phyloP scores from a whole-genome alignment of 768 basidiomycete genomes.

The Paxillus rubicundulus region DNA sequence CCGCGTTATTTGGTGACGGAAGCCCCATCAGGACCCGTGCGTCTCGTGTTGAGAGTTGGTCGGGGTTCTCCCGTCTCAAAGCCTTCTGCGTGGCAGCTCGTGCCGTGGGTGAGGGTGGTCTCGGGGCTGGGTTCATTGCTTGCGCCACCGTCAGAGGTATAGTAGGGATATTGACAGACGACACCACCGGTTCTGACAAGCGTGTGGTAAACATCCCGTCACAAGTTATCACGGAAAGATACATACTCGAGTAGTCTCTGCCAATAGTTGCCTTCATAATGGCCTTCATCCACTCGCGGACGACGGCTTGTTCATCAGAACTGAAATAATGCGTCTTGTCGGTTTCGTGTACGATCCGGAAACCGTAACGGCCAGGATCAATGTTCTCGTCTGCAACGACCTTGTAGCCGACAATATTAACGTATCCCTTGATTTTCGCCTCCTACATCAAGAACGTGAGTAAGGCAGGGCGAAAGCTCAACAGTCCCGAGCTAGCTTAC shows the following conservation, averaged over 20 bases:
- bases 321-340: conserved; percentile 91
- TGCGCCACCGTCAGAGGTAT: conserved; percentile 94
- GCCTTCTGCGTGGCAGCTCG: conserved; percentile 88
- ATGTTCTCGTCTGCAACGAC: conserved; percentile 91
- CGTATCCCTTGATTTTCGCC: conserved; percentile 93
- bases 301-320: conserved; percentile 76
- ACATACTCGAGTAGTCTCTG: conserved; percentile 86
- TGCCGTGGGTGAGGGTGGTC: conserved; percentile 89
- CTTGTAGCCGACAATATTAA: conserved; percentile 88
- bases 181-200: conserved; percentile 80
- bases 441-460: conserved; percentile 49
- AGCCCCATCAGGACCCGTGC: conserved; percentile 74
- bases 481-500: conserved; percentile 6
- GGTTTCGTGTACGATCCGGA: conserved; percentile 86
- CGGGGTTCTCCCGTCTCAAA: conserved; percentile 78
- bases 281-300: conserved; percentile 99
- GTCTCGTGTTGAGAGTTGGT: conserved; percentile 76
- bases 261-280: conserved; percentile 98
- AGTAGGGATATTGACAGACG: conserved; percentile 95
- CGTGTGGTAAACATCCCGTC: not conserved
- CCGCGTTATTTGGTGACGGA: conserved; percentile 27
- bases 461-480: not conserved
- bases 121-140: conserved; percentile 92
- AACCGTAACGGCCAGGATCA: conserved; percentile 91
- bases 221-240: not conserved